A percentile compares a stretch with the other conserved stretches of the same genome.
These are phyloP conservation scores for Perilla frutescens DNA, from an alignment of 257 asterid genomes.

Conservation along the genomic window DNA sequence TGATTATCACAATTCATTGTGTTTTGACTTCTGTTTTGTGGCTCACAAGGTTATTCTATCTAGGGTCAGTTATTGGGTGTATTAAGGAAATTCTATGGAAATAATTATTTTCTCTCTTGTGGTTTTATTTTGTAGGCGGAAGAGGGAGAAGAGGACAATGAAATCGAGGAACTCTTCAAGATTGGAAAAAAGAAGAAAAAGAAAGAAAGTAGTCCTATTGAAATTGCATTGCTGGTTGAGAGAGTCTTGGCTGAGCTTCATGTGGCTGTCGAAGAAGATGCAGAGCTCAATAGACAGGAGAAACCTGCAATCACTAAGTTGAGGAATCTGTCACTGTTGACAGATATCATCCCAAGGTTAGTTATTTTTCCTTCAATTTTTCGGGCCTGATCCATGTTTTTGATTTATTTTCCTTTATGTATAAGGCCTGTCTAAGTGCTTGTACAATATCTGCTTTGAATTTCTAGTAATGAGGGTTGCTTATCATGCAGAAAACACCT, in stretches of 20 bases:
- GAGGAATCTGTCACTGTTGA: constrained; percentile 79
- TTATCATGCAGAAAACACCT: constrained; percentile 75
- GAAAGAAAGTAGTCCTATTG: constrained; percentile 71
- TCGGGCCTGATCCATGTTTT: constrained; percentile 14
- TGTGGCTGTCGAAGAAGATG: constrained; percentile 86
- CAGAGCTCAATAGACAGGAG: constrained; percentile 72
- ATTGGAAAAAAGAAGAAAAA: constrained; percentile 75
- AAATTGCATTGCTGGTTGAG: constrained; percentile 78
- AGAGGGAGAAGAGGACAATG: constrained; percentile 81
- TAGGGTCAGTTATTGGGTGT: not conserved
- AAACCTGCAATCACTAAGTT: constrained; percentile 86
- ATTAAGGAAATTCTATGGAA: not conserved
- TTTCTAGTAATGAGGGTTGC: constrained; percentile 30
- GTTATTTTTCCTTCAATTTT: constrained; percentile 30
- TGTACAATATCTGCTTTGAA: constrained; percentile 13
- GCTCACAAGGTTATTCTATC: not conserved
- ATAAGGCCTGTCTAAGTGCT: not conserved
- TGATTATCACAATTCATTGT: not conserved
- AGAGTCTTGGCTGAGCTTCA: constrained; percentile 88
- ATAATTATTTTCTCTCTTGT: constrained; percentile 16
- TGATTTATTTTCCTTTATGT: not conserved
- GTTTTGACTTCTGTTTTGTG: not conserved
- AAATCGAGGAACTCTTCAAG: constrained; percentile 73
- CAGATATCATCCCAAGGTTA: constrained; percentile 84
- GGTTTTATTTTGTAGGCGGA: constrained; percentile 63